Percentiles rank a stretch among this genome's conserved stretches.
Conservation (phyloP, 2,329 filamentous ascomycete species). For the Pleurostoma richardsiae region DNA sequence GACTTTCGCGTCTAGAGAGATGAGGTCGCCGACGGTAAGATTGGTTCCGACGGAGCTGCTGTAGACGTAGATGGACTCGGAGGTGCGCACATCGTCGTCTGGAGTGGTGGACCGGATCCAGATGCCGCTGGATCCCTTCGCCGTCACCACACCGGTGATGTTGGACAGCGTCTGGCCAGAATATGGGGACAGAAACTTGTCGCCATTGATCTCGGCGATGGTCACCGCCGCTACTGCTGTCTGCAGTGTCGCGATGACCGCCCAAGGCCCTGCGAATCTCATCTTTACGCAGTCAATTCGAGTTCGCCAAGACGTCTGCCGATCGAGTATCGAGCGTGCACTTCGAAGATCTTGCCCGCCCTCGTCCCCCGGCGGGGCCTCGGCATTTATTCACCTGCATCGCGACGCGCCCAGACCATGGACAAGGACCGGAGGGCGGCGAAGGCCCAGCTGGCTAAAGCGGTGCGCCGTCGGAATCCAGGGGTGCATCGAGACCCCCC, state of each 20-base stretch:
- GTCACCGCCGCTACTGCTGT: slow-evolving; percentile 30
- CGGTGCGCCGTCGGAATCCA: too few relatives aligned
- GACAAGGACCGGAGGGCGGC: too few relatives aligned
- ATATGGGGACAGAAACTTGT: slow-evolving; percentile 58
- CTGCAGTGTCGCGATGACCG: slow-evolving; percentile 1
- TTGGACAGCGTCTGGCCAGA: slow-evolving; percentile 49
- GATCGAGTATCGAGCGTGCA: too few relatives aligned
- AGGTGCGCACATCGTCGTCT: slow-evolving; percentile 51
- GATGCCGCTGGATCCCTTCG: slow-evolving; percentile 56
- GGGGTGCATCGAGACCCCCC: too few relatives aligned
- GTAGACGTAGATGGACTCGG: slow-evolving; percentile 62
- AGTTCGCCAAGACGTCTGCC: too few relatives aligned
- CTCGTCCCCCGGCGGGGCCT: too few relatives aligned
- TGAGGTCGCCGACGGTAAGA: slow-evolving; percentile 56
- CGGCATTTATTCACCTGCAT: too few relatives aligned
- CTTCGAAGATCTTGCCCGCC: too few relatives aligned
- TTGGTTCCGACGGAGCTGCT: slow-evolving; percentile 42
- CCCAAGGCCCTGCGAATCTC: too few relatives aligned
- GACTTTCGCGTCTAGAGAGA: slow-evolving; percentile 56
- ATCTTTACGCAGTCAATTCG: too few relatives aligned
- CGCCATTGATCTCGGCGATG: slow-evolving; percentile 62
- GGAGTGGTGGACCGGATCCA: slow-evolving; percentile 58
- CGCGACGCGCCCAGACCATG: too few relatives aligned
- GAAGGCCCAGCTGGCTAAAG: too few relatives aligned
- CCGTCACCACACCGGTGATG: slow-evolving; percentile 60